A percentile compares a stretch with the other conserved stretches of the same genome.
Conservation (phyloP, 345 rosid genomes). For the Citrus cavaleriei region DNA sequence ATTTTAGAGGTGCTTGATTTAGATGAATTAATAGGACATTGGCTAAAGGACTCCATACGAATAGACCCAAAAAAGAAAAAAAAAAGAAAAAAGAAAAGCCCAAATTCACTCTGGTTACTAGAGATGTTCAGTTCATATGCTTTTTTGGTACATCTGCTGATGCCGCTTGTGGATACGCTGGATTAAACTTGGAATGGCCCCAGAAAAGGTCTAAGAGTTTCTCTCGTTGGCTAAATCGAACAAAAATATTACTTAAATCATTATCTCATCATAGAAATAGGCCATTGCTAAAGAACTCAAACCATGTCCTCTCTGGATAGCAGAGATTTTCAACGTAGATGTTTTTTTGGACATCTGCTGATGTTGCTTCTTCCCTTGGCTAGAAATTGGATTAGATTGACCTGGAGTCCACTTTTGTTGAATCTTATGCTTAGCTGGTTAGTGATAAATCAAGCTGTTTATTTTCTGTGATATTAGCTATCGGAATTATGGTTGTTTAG, state of each 20-base stretch:
- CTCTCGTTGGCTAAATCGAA: too few relatives aligned
- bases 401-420: slow-evolving; percentile 38
- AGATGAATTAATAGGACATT: too few relatives aligned
- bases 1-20: not conserved
- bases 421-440: not conserved
- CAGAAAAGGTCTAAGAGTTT: too few relatives aligned
- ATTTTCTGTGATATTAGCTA: not conserved
- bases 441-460: not conserved
- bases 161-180: too few relatives aligned
- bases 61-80: too few relatives aligned
- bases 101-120: not conserved
- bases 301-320: too few relatives aligned
- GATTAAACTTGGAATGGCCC: too few relatives aligned
- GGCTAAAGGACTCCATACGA: too few relatives aligned
- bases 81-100: not conserved
- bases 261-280: too few relatives aligned
- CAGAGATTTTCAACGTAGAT: too few relatives aligned
- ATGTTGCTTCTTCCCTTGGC: slow-evolving; percentile 52
- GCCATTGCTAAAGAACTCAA: too few relatives aligned
- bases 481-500: not conserved
- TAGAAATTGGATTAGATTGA: slow-evolving; percentile 72
- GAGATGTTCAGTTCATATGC: slow-evolving; percentile 56
- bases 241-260: too few relatives aligned
- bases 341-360: slow-evolving; percentile 38
- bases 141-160: slow-evolving; percentile 15